phyloP scores from a whole-genome alignment of 2,329 filamentous ascomycete genomes.

The Fusarium transvaalense region DNA sequence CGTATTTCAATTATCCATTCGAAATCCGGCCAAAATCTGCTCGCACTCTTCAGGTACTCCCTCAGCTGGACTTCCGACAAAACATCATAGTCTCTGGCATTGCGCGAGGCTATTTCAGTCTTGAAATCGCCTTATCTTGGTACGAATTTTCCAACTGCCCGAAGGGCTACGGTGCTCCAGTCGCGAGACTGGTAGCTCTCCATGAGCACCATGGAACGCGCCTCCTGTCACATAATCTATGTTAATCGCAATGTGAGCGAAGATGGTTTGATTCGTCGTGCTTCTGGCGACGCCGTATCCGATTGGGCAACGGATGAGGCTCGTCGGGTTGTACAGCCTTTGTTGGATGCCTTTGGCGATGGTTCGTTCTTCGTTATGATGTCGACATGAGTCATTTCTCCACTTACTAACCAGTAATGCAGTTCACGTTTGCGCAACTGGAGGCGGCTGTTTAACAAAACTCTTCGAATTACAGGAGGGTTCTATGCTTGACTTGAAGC shows the following conservation, averaged over 20 bases:
- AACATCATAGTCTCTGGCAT: conserved; percentile 34
- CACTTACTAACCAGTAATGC: conserved; percentile 40
- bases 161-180: conserved; percentile 68
- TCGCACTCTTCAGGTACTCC: not conserved
- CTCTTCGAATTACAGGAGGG: conserved; percentile 66
- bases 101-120: conserved; percentile 30
- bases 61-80: conserved; percentile 7
- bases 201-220: conserved; percentile 68
- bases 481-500: conserved; percentile 65
- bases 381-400: conserved; percentile 10
- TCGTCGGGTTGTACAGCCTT: conserved; percentile 60
- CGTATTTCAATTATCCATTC: conserved; percentile 18
- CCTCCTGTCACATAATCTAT: conserved; percentile 70
- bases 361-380: conserved; percentile 54
- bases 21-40: conserved; percentile 1
- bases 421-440: conserved; percentile 69
- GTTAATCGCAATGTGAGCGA: conserved; percentile 66
- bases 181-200: conserved; percentile 71
- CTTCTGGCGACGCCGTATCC: conserved; percentile 36
- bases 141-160: conserved; percentile 43
- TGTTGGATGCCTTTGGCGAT: conserved; percentile 67
- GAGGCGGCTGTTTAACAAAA: conserved; percentile 65
- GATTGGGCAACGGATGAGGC: conserved; percentile 58
- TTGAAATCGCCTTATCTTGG: conserved; percentile 36
- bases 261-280: conserved; percentile 58